A percentile compares a stretch with the other conserved stretches of the same genome.
Conservation (phyloP, 345 rosid species). For the Eucalyptus microcorys region DNA sequence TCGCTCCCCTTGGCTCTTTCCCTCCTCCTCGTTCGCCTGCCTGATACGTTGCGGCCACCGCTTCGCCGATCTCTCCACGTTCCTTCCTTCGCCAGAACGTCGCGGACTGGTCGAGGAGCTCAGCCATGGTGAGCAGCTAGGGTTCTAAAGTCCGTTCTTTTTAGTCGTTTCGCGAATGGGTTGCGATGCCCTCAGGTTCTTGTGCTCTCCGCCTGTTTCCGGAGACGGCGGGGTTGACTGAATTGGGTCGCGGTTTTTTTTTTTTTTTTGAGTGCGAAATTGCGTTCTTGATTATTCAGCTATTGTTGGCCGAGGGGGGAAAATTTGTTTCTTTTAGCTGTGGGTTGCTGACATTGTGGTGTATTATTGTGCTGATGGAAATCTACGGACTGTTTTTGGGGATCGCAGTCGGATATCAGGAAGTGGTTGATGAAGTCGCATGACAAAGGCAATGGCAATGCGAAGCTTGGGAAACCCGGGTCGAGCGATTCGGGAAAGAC, state of each 20-base stretch:
- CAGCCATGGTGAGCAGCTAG: background rate
- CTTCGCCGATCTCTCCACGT: background rate
- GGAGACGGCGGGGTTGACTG: background rate
- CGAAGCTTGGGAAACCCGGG: constrained; percentile 20
- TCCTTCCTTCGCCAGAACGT: background rate
- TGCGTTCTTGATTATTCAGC: background rate
- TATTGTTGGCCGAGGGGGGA: background rate
- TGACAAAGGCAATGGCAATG: constrained; percentile 45
- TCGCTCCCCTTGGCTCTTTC: background rate
- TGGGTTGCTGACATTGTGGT: background rate
- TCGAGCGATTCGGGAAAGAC: constrained; percentile 16
- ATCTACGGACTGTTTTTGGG: background rate
- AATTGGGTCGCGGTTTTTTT: background rate
- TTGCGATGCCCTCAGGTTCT: background rate
- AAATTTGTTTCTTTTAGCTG: background rate
- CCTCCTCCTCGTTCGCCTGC: background rate
- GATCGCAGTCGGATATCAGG: constrained; percentile 82
- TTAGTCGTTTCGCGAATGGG: background rate
- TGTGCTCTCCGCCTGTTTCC: background rate
- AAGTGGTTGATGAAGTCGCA: constrained; percentile 98
- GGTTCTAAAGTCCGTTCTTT: background rate
- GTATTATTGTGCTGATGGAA: background rate
- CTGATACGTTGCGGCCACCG: background rate
- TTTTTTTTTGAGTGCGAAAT: background rate
- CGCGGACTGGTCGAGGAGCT: background rate